Conservation (phyloP, 2,329 filamentous ascomycete genomes). For the Rhexocercosporidium sp. region DNA sequence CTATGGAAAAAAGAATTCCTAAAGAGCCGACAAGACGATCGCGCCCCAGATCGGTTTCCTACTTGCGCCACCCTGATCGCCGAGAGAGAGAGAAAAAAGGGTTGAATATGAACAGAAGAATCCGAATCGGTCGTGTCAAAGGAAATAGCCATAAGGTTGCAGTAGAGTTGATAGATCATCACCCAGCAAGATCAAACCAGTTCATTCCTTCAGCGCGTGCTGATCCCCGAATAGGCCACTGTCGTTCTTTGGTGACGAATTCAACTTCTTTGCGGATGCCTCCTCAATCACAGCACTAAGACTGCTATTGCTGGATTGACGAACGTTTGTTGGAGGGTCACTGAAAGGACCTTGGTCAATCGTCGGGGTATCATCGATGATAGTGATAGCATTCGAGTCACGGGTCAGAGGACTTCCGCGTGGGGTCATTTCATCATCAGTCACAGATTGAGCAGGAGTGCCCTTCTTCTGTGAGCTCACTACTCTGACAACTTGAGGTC, state of each 20-base stretch:
- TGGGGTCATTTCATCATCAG: conserved; percentile 23
- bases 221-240: conserved; percentile 63
- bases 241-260: conserved; percentile 41
- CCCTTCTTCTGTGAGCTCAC: conserved; percentile 55
- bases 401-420: conserved; percentile 36
- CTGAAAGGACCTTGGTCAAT: conserved; percentile 64
- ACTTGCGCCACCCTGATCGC: conserved; percentile 30
- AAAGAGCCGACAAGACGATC: conserved; percentile 1
- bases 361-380: conserved; percentile 55
- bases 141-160: conserved; percentile 9
- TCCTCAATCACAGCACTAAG: conserved; percentile 63
- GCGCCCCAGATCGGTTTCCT: conserved; percentile 2
- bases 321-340: conserved; percentile 54
- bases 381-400: conserved; percentile 53
- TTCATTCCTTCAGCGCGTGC: conserved; percentile 57
- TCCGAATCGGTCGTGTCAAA: conserved; percentile 27
- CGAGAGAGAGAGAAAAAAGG: conserved; percentile 11
- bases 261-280: conserved; percentile 42
- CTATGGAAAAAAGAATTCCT: neutral
- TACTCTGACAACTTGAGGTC: conserved; percentile 65
- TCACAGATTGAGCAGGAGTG: conserved; percentile 28
- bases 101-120: conserved; percentile 37
- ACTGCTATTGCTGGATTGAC: conserved; percentile 49
- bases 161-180: conserved; percentile 17
- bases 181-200: conserved; percentile 25